Evolutionary conservation across 1,139 yeast species (phyloP), one percentile per base, ranked within the genome.

Genomic region (Schizosaccharomyces versatilis): DNA sequence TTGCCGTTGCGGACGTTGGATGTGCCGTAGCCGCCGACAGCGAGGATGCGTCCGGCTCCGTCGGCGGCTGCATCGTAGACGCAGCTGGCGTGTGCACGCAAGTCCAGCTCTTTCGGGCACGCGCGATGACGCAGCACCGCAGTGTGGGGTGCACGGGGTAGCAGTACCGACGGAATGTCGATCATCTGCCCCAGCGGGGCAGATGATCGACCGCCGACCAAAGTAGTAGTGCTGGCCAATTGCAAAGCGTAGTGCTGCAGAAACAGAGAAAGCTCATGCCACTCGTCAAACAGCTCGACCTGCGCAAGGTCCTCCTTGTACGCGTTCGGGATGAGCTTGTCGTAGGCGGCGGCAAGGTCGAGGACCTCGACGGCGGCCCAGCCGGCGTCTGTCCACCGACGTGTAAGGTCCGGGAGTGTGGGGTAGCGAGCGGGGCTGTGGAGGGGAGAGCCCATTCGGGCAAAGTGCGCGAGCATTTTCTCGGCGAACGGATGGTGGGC

Each of bases 181-280:
- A 24, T 24, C 32, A 24, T 2, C 32, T 2, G 32, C 32, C 32
- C 32, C 32, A 5, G 32, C 32, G 32, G 32, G 32, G 32, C 32
- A 2, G 32, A 2, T 24, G 32, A 24, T 24, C 32, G 32, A 24
- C 32, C 5, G 32, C 32, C 32, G 32, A 5, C 32, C 32, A 24
- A 24, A 24, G 32, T 5, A 3, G 40, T 36, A 5, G 40, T 39
- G 10, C 41, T 38, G 42, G 86, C 84, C 65, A 81, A 86, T 2
- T 80, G 70, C 39, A 81, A 71, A 44, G 80, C 71, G 63, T 84
- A 84, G 64, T 83, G 93, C 61, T 82, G 93, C 59, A 86, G 79
- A 63, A 82, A 84, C 17, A 81, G 65, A 36, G 80, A 73, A 60
- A 83, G 83, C 65, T 84, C 94, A 66, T 84, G 94, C 78, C 84